These are phyloP conservation scores for Cryphonectria japonica DNA, from an alignment of 2,329 filamentous ascomycete species.

Conservation along the genomic window DNA sequence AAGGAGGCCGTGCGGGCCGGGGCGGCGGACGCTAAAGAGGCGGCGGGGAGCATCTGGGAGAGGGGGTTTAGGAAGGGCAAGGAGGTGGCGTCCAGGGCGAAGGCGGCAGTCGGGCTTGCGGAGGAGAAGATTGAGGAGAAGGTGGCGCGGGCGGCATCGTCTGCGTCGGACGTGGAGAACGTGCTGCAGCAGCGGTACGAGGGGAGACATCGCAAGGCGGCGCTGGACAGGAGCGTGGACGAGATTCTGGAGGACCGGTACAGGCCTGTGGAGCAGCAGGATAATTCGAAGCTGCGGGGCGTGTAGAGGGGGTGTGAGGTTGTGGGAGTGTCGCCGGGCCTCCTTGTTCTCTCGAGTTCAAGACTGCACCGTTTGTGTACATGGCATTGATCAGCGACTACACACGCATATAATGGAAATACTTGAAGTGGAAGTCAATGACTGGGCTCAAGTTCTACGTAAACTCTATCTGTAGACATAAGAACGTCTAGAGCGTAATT, in stretches of 20 bases:
- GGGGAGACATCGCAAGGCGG: conserved; percentile 43
- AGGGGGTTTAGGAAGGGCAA: conserved; percentile 47
- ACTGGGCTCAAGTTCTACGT: neutral
- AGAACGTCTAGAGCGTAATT: neutral
- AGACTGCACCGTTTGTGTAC: neutral
- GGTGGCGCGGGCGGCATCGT: conserved; percentile 35
- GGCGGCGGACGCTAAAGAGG: conserved; percentile 43
- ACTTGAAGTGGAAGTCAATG: neutral
- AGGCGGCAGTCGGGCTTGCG: conserved; percentile 41
- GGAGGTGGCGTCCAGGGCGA: conserved; percentile 44
- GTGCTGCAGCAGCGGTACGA: conserved; percentile 56
- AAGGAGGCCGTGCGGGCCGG: conserved; percentile 35
- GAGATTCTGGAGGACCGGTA: conserved; percentile 61
- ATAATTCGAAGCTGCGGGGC: conserved; percentile 50
- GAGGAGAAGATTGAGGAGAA: conserved; percentile 41
- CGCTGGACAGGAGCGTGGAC: conserved; percentile 53
- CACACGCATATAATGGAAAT: neutral
- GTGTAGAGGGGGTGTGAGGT: conserved; percentile 18
- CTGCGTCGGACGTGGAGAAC: conserved; percentile 48
- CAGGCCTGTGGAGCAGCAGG: conserved; percentile 49
- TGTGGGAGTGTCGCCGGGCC: neutral
- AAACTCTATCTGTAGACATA: neutral
- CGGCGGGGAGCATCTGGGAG: conserved; percentile 45
- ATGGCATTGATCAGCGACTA: neutral
- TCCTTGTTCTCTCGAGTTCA: neutral